Evolutionary conservation across 2,329 filamentous ascomycete species (phyloP).

Genomic region (Trichoderma simmonsii): DNA sequence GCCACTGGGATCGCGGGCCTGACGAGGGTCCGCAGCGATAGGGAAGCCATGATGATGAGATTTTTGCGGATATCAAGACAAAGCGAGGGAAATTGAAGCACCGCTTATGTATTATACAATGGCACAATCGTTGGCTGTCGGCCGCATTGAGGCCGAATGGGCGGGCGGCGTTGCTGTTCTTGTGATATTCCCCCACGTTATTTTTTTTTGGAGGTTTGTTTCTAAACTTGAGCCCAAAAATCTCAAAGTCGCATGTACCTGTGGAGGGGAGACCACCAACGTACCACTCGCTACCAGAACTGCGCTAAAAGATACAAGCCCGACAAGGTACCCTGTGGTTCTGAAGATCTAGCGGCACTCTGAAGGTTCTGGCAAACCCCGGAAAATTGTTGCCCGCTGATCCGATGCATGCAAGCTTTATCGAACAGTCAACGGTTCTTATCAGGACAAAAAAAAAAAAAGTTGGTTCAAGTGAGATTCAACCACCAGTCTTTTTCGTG

Average conservation of each 20-base stretch:
- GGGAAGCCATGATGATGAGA: conserved; percentile 36
- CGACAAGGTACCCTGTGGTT: not conserved
- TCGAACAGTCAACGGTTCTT: conserved; percentile 21
- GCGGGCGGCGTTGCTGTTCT: conserved; percentile 25
- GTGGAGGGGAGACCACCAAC: not conserved
- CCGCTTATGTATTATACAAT: not conserved
- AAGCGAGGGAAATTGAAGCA: not conserved
- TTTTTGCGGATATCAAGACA: not conserved
- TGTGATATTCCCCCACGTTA: conserved; percentile 14
- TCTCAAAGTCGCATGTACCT: conserved; percentile 4
- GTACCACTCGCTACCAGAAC: not conserved
- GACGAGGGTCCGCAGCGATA: conserved; percentile 42
- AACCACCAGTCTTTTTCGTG: not conserved
- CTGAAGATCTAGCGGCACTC: not conserved
- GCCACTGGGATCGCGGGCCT: conserved; percentile 34
- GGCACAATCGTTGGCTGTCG: conserved; percentile 19
- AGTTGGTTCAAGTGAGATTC: conserved; percentile 1
- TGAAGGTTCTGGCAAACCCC: not conserved
- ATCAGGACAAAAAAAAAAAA: conserved; percentile 32
- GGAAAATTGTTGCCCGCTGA: conserved; percentile 31
- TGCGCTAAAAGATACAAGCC: not conserved
- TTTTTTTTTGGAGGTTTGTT: conserved; percentile 24
- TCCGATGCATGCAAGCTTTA: conserved; percentile 24
- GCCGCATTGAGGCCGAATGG: conserved; percentile 30
- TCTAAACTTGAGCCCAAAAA: conserved; percentile 12